Evolutionary conservation across 768 basidiomycete genomes (phyloP).

Genomic region (Naganishia onofrii): DNA sequence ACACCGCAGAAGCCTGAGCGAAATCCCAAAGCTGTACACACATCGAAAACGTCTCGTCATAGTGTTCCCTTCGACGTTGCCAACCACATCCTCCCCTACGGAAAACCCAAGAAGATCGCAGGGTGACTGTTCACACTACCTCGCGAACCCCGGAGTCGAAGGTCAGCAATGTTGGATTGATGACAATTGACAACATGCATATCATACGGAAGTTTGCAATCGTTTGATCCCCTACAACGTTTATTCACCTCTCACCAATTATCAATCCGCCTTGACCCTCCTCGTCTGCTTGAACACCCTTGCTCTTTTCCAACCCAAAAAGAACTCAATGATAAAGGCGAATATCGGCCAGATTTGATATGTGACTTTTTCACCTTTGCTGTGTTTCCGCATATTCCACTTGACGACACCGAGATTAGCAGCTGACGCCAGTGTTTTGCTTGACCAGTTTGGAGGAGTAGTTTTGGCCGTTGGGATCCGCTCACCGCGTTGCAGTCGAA

Average conservation of each 20-base stretch:
- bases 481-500: background rate
- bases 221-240: background rate
- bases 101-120: too few relatives aligned
- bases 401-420: background rate
- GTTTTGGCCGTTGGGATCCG: background rate
- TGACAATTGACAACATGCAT: too few relatives aligned
- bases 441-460: background rate
- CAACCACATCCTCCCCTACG: too few relatives aligned
- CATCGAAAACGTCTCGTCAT: too few relatives aligned
- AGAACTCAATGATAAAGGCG: conserved; percentile 5
- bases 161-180: too few relatives aligned
- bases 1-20: too few relatives aligned
- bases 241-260: background rate
- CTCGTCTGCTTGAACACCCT: conserved; percentile 1
- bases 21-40: too few relatives aligned
- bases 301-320: background rate
- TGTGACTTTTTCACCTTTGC: background rate
- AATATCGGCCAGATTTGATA: conserved; percentile 10
- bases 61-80: too few relatives aligned
- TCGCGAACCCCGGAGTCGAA: too few relatives aligned
- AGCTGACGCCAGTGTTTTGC: conserved; percentile 1
- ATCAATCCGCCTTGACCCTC: background rate
- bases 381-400: conserved; percentile 13
- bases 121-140: too few relatives aligned
- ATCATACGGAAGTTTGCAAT: background rate